These are phyloP conservation scores for Aspergillus sergii DNA, from an alignment of 2,329 filamentous ascomycete species.

Conservation along the genomic window DNA sequence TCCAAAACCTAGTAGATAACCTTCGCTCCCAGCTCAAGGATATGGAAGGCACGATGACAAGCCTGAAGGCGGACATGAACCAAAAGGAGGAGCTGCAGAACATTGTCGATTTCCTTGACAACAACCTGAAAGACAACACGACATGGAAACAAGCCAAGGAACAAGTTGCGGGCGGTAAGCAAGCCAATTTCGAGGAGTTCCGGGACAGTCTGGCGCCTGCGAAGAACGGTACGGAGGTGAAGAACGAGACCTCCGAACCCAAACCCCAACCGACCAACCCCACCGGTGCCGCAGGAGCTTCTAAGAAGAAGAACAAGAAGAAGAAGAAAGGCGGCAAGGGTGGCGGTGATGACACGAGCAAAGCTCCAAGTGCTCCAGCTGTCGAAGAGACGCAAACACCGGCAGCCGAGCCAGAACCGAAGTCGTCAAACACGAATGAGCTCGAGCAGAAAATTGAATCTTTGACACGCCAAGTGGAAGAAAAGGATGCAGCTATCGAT, in stretches of 20 bases:
- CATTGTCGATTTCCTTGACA: conserved; percentile 46
- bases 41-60: conserved; percentile 53
- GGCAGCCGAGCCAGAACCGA: conserved; percentile 37
- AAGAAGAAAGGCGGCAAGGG: conserved; percentile 74
- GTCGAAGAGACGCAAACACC: conserved; percentile 22
- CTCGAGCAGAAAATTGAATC: conserved; percentile 41
- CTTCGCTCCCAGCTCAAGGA: conserved; percentile 57
- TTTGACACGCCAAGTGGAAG: conserved; percentile 39
- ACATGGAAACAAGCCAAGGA: conserved; percentile 41
- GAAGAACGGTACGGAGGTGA: conserved; percentile 25
- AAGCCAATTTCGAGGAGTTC: conserved; percentile 39
- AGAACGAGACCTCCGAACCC: conserved; percentile 23
- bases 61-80: conserved; percentile 46
- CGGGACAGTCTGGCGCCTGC: conserved; percentile 33
- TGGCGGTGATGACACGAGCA: conserved; percentile 40
- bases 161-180: conserved; percentile 33
- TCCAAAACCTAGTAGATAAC: conserved; percentile 59
- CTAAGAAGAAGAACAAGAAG: conserved; percentile 80
- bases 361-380: conserved; percentile 22
- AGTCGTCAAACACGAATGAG: conserved; percentile 26
- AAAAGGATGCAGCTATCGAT: conserved; percentile 74
- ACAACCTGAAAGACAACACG: conserved; percentile 34
- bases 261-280: conserved; percentile 23
- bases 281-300: conserved; percentile 33
- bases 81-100: conserved; percentile 39